Conservation (phyloP, 106 monocot species). For the Phalaenopsis equestris region DNA sequence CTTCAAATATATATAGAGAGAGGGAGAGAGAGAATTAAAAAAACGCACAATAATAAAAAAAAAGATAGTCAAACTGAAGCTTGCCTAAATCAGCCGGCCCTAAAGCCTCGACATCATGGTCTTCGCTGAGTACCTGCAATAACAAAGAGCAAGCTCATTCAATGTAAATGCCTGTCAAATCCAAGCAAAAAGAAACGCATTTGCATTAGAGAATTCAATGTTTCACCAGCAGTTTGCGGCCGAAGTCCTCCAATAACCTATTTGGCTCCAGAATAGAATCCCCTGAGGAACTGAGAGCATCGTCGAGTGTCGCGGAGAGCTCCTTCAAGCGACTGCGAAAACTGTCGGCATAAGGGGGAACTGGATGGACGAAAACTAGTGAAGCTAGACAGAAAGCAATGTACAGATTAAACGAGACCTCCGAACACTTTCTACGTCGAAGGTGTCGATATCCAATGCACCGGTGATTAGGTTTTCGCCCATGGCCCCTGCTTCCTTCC, state of each 20-base stretch:
- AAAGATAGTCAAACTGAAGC: conserved; percentile 4
- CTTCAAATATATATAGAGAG: not conserved
- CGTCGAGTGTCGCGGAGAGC: conserved; percentile 14
- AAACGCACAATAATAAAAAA: not conserved
- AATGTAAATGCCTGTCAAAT: not conserved
- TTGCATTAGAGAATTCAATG: not conserved
- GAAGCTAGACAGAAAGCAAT: not conserved
- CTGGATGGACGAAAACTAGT: no score
- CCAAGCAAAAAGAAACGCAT: not conserved
- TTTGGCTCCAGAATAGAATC: conserved; percentile 1
- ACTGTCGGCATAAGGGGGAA: not conserved
- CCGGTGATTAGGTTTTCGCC: conserved; percentile 26
- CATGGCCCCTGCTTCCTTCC: conserved; percentile 8
- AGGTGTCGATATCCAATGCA: not conserved
- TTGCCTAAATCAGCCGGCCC: conserved; percentile 26
- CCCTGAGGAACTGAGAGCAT: not conserved
- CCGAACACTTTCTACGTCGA: conserved; percentile 20
- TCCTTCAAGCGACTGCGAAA: conserved; percentile 25
- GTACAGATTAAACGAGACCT: conserved; percentile 4
- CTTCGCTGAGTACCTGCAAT: conserved; percentile 15
- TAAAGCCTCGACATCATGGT: conserved; percentile 6
- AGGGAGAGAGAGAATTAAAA: not conserved
- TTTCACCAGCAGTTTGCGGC: conserved; percentile 16
- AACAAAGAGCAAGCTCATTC: conserved; percentile 3
- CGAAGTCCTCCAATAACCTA: conserved; percentile 20